Base-by-base conservation (phyloP, 176 grass and related monocot genomes). In the Eleusine coracana region DNA sequence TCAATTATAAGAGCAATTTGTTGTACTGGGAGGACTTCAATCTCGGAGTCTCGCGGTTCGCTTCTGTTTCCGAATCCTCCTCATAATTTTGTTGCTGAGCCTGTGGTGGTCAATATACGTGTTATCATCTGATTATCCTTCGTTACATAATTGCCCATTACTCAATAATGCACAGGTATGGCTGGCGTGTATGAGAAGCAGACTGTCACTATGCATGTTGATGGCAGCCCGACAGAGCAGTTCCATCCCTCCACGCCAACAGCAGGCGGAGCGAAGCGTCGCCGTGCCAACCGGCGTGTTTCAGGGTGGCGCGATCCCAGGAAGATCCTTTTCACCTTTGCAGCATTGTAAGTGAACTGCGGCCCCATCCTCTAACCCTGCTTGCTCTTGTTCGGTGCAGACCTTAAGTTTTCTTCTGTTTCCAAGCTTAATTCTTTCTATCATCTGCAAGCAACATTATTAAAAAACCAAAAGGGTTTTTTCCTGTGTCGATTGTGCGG, bases 311-410 rank as follows among this genome's bases (percentile, higher is more conserved):
- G 69, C 6, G 82, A 89, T 38, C 82, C 87, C 28, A 89, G 76
- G 70, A 80, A 84, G 51, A 84, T 85, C 61, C 76, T 89, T 17
- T 89, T 89, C 23, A 40, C 69, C 15, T 89, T 89, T 66, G 87
- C 87, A 56, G 82, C 87, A 34, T 16, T 89, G 87, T 89, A 66
- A 85, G 87, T 76, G 6, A 70, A 20, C 9, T 63, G 13, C 40
- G 9, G 15, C n/a, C 10, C n/a, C 10, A 46, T 45, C 66, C 64
- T 77, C 28, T 68, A 29, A 68, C 62, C 46, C 20, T 16, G 38
- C 8, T 23, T 59, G 82, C 49, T 56, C 50, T 34, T 10, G 63
- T 40, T 70, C 36, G 50, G 17, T 45, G 20, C n/a, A 81, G 1
- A 25, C 2, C 11, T 46, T 20, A 10, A 1, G 5, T 70, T 75